Percentiles rank a stretch among this genome's conserved stretches.
Evolutionary conservation across 768 basidiomycete genomes (phyloP).

Genomic region (Chalciporus sphaerocephalus): DNA sequence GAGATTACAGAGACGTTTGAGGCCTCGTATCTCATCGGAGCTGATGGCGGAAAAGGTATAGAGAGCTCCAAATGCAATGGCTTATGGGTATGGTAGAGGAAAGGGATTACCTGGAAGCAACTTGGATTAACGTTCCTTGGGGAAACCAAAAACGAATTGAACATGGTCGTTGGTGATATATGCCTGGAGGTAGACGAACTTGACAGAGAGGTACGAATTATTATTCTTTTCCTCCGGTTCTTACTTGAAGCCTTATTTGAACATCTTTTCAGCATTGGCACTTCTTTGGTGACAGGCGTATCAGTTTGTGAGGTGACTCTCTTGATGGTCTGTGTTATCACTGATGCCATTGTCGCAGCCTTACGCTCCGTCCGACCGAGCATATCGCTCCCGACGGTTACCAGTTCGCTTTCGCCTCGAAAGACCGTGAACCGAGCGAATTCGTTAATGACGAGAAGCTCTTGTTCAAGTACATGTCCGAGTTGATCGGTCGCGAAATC

Average conservation of each 20-base stretch:
- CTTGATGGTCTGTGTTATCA: too few relatives aligned
- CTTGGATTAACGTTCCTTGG: constrained; percentile 42
- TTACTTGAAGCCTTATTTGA: not conserved
- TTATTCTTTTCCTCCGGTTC: not conserved
- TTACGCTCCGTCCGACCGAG: constrained; percentile 2
- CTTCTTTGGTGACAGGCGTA: constrained; percentile 10
- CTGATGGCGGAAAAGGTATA: constrained; percentile 37
- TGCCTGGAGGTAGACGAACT: constrained; percentile 28
- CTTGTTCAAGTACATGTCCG: constrained; percentile 29
- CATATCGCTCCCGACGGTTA: constrained; percentile 21
- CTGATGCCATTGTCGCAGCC: too few relatives aligned
- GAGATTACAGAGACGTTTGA: constrained; percentile 26
- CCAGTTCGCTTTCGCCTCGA: constrained; percentile 8
- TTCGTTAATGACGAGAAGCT: constrained; percentile 20
- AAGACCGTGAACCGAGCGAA: constrained; percentile 10
- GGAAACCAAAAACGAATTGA: constrained; percentile 30
- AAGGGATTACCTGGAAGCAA: constrained; percentile 36
- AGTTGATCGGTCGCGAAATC: constrained; percentile 27
- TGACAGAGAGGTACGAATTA: constrained; percentile 20
- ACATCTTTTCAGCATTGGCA: constrained; percentile 21
- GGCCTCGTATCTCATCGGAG: constrained; percentile 37
- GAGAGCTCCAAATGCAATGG: not conserved
- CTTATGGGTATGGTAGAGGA: not conserved
- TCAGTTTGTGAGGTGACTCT: not conserved
- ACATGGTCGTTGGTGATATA: constrained; percentile 36